Evolutionary conservation across 2,329 filamentous ascomycete genomes (phyloP).

Genomic region (Penicillium sp.): DNA sequence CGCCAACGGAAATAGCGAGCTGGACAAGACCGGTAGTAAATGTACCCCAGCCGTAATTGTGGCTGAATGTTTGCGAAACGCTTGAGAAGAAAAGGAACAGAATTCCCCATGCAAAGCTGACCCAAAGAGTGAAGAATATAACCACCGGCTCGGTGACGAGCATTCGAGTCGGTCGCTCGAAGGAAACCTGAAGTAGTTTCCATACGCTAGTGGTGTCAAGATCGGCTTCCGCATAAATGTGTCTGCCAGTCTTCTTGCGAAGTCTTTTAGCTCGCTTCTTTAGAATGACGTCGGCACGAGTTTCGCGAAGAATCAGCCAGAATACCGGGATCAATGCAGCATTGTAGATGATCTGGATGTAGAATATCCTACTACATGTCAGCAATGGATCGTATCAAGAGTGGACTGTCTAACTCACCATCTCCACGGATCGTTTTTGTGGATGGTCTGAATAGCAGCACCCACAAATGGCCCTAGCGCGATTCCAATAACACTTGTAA

Average conservation of each 20-base stretch:
- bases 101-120: constrained; percentile 47
- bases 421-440: constrained; percentile 38
- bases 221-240: constrained; percentile 29
- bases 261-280: constrained; percentile 40
- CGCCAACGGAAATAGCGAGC: constrained; percentile 44
- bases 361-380: constrained; percentile 41
- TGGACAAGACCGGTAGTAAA: constrained; percentile 42
- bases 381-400: background rate
- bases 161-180: constrained; percentile 42
- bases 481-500: constrained; percentile 45
- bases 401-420: constrained; percentile 32
- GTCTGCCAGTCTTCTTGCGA: constrained; percentile 36
- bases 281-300: constrained; percentile 45
- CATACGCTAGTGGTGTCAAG: constrained; percentile 22
- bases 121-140: constrained; percentile 46
- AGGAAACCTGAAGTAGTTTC: constrained; percentile 39
- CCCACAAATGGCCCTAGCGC: constrained; percentile 49
- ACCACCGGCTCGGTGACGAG: constrained; percentile 46
- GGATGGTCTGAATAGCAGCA: constrained; percentile 38
- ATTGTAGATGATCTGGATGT: constrained; percentile 47
- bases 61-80: constrained; percentile 42
- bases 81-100: constrained; percentile 45
- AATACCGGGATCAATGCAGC: constrained; percentile 43
- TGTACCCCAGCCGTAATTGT: constrained; percentile 38
- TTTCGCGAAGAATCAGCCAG: constrained; percentile 44